A percentile compares a stretch with the other conserved stretches of the same genome.
These are phyloP conservation scores for Russula brevipes DNA, from an alignment of 768 basidiomycete species.

Conservation along the genomic window DNA sequence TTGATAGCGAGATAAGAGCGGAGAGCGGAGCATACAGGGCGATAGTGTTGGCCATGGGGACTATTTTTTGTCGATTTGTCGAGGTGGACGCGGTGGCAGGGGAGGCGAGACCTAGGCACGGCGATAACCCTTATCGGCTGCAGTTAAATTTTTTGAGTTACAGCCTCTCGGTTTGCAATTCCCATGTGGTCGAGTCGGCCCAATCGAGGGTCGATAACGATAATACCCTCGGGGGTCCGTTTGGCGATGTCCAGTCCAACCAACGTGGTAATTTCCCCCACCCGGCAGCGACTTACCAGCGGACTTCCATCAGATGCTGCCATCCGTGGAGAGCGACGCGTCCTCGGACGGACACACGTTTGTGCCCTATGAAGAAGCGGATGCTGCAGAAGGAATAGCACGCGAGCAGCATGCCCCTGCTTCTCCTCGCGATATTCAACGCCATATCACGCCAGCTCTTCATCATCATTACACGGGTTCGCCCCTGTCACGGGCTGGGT, in stretches of 20 bases:
- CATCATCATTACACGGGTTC: constrained; percentile 24
- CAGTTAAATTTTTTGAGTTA: not conserved
- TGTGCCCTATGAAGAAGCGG: constrained; percentile 8
- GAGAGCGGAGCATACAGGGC: constrained; percentile 37
- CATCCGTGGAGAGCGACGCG: constrained; percentile 10
- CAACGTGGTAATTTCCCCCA: not conserved
- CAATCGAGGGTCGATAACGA: not conserved
- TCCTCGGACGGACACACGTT: constrained; percentile 22
- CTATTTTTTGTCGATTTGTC: not conserved
- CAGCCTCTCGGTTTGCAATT: not conserved
- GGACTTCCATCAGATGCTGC: constrained; percentile 4
- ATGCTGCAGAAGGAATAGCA: not conserved
- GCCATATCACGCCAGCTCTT: constrained; percentile 11
- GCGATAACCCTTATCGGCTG: not conserved
- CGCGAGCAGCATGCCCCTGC: not conserved
- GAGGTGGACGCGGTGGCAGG: not conserved
- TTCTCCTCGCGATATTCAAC: constrained; percentile 28
- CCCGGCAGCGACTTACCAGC: not conserved
- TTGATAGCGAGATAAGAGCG: not conserved
- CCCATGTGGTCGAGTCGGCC: not conserved
- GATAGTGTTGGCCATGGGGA: constrained; percentile 48
- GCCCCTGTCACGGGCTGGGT: constrained; percentile 32
- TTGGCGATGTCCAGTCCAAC: constrained; percentile 1
- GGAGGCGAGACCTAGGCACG: not conserved
- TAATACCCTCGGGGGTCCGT: not conserved